These are phyloP conservation scores for Teunomyces pallodes DNA, from an alignment of 805 yeast genomes.

Conservation along the genomic window DNA sequence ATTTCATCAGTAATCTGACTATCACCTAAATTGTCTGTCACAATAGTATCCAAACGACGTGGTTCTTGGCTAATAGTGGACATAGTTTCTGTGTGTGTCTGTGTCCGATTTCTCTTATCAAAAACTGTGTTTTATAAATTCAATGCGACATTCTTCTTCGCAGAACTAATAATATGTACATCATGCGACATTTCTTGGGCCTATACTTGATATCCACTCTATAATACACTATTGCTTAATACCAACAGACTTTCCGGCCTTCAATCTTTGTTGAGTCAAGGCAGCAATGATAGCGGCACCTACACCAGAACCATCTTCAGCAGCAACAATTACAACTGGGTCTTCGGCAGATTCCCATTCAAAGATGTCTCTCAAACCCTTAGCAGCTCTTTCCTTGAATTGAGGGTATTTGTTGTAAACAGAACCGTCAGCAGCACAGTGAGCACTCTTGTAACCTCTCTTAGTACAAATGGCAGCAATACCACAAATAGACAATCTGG, in stretches of 20 bases:
- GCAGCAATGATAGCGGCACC: conserved; percentile 99
- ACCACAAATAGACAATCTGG: conserved; percentile 91
- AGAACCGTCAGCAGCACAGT: conserved; percentile 97
- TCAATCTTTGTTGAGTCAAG: conserved; percentile 76
- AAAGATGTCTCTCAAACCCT: conserved; percentile 83
- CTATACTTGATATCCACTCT: not conserved
- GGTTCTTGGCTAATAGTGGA: not conserved
- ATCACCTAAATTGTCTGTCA: not conserved
- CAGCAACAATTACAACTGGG: conserved; percentile 84
- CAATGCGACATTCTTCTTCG: too few relatives aligned
- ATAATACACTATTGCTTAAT: conserved; percentile 9
- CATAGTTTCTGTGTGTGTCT: not conserved
- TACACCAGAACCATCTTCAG: conserved; percentile 98
- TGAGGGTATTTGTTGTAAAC: conserved; percentile 93
- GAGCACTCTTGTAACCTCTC: conserved; percentile 72
- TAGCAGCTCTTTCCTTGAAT: conserved; percentile 85
- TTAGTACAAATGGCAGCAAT: conserved; percentile 90
- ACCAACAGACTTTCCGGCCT: conserved; percentile 69
- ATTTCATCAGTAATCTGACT: not conserved
- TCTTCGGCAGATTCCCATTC: conserved; percentile 69
- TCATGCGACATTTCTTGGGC: not conserved
- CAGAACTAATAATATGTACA: not conserved
- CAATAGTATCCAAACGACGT: not conserved
- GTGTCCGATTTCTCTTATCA: too few relatives aligned
- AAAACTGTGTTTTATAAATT: too few relatives aligned